Base-by-base conservation (phyloP, 2,329 filamentous ascomycete genomes). In the Aureobasidium pullulans region DNA sequence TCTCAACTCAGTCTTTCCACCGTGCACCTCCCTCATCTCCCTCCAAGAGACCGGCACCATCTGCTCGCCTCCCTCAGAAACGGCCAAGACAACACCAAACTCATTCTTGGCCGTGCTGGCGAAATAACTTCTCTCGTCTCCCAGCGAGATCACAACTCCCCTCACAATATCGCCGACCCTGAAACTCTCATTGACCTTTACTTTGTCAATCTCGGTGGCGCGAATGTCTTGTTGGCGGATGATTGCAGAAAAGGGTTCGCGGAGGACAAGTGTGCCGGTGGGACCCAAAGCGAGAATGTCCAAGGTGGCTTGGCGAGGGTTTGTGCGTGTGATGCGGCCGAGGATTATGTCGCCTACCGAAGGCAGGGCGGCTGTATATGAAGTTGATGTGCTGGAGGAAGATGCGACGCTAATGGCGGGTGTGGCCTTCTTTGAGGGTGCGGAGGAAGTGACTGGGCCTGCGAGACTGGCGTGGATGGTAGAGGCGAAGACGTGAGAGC, bases 31-130 rank as follows among this genome's bases (percentile, higher is more conserved):
- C 69, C 84, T 83, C 76, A 95, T 96, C 75, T 97, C 93, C 77
- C 87, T 95, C 94, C 94, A 99, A 73, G 87, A 95, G 59, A 96
- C 83, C 1, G 94, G 93, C 68, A 88, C 88, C 91, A 97, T 96
- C 67, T 88, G 83, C 1, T 92, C 61, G 11, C 61, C 92, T 2
- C 82, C 83, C 71, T 96, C 90, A 70, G 90, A 95, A 66, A 84
- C 87, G 9, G 93, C 94, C 85, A 97, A 89, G 40, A 99, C 89
- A 61, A 97, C 93, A 2, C 94, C 94, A 42, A 96, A 79, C 71
- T 96, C 89, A 73, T 99, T 97, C 65, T 84, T 84, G 31, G 91
- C 90, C 1, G 94, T 99, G 29, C 87, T 89, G n/a, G 96, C 81
- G 72, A 96, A 99, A 72, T 97, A 99, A 68, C 90, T 96, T 53